These are phyloP conservation scores for Solanum hybrid DNA, from an alignment of 305 asterid species.

Conservation along the genomic window DNA sequence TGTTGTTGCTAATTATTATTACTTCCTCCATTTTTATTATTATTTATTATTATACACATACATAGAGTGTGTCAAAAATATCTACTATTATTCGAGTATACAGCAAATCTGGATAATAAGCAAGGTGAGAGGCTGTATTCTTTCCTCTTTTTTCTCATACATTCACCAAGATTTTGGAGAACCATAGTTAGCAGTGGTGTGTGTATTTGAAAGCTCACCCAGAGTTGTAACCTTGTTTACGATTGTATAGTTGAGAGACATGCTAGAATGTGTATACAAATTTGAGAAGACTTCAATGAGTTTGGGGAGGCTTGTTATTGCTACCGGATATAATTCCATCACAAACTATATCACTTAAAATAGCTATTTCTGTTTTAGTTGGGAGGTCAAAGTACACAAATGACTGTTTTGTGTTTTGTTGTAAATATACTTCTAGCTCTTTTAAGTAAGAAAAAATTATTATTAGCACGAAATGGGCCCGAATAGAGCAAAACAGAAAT, in stretches of 20 bases:
- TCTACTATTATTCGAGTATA: background rate
- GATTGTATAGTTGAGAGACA: background rate
- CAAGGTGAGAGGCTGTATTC: slow-evolving; percentile 1
- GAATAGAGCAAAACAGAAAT: background rate
- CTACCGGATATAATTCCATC: background rate
- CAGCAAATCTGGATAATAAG: background rate
- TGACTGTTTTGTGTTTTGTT: background rate
- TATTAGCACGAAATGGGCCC: background rate
- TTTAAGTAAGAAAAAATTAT: background rate
- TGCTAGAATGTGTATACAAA: background rate
- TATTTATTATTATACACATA: background rate
- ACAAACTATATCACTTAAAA: background rate
- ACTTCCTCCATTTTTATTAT: background rate
- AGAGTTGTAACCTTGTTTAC: background rate
- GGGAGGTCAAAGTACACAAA: background rate
- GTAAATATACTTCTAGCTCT: background rate
- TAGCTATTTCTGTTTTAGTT: background rate
- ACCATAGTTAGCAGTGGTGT: background rate
- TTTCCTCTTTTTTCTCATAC: background rate
- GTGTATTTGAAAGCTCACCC: background rate
- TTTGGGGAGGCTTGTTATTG: background rate
- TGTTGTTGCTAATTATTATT: background rate
- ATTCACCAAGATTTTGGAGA: background rate
- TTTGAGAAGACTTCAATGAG: background rate
- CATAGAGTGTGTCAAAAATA: background rate